These are phyloP conservation scores for Sporothrix schenckii DNA, from an alignment of 2,329 filamentous ascomycete genomes.

Conservation along the genomic window DNA sequence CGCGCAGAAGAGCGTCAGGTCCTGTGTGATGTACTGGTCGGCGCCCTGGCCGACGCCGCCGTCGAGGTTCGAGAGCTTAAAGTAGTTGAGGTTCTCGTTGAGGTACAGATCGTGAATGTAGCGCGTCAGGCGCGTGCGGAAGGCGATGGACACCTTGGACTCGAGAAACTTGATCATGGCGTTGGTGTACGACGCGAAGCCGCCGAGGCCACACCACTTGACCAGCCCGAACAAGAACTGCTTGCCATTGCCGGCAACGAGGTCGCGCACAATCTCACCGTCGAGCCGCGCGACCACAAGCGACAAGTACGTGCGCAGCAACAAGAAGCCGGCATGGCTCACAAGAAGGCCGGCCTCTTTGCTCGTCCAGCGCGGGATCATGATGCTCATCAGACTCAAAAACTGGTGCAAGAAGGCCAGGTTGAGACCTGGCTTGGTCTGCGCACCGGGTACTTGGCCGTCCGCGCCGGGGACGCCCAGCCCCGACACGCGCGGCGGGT, in stretches of 20 bases:
- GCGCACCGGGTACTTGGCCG: constrained; percentile 76
- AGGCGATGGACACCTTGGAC: constrained; percentile 96
- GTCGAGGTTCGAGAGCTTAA: constrained; percentile 90
- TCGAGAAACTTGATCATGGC: constrained; percentile 99
- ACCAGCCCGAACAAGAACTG: constrained; percentile 84
- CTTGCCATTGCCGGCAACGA: constrained; percentile 92
- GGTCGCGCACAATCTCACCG: constrained; percentile 91
- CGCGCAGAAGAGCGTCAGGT: constrained; percentile 92
- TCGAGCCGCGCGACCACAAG: constrained; percentile 90
- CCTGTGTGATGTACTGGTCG: constrained; percentile 97
- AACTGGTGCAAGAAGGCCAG: constrained; percentile 97
- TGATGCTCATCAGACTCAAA: constrained; percentile 91
- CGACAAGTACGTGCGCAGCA: constrained; percentile 91
- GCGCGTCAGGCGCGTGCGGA: constrained; percentile 88
- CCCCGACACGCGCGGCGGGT: constrained; percentile 81
- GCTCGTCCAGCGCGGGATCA: constrained; percentile 93
- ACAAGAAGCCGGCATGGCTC: constrained; percentile 85
- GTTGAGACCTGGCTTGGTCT: constrained; percentile 92
- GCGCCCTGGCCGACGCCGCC: constrained; percentile 89
- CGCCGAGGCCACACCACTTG: constrained; percentile 95
- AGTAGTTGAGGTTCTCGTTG: constrained; percentile 93
- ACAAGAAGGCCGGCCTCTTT: constrained; percentile 91
- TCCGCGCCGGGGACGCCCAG: constrained; percentile 71
- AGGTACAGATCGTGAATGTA: constrained; percentile 98
- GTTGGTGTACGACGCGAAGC: constrained; percentile 94